Base-by-base conservation (phyloP, 2,329 filamentous ascomycete genomes). In the Elsinoe necatrix region DNA sequence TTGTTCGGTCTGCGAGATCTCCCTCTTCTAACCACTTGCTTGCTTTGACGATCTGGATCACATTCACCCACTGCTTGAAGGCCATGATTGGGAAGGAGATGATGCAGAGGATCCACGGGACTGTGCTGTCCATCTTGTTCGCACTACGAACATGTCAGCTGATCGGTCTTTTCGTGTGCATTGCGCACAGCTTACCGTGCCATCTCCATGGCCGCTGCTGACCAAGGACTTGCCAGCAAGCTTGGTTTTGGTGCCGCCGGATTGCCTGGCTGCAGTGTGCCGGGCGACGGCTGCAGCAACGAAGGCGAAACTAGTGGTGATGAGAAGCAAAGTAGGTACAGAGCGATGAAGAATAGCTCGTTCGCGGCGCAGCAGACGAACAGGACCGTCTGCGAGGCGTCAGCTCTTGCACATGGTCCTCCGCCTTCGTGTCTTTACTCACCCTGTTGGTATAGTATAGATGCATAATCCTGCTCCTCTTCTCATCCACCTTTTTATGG, bases 371-470 rank as follows among this genome's bases (percentile, higher is more conserved):
- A 98, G 73, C 89, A 88, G 60, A 89, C 73, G 75, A 98, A 98
- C 41, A 98, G 80, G 45, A 98, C 91, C 56, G 78, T 86, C 92
- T 96, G 63, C 52, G 21, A 16, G 3, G 23, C 21, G 50, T 63
- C 41, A 63, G 60, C 51, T 56, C 37, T 41, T 29, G 39, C 16
- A 12, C 21, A 20, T 47, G 21, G 21, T 25, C 18, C 8, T 42
- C 31, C 4, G 42, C 21, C 37, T 9, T 21, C 9, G 21, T 21
- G 29, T 41, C n/a, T 59, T n/a, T 54, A 72, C 81, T 58, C 75
- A 95, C 92, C 81, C 89, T 95, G 78, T 95, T 97, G 61, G 89
- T 92, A 74, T 98, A 98, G 78, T 98, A 98, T 58, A 95, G 77
- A 73, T 95, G 93, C 70, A 98, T 75, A 58, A 97, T 78, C 83